phyloP scores from a whole-genome alignment of 1,284 basidiomycete species.

The Sanghuangporus weigelae region DNA sequence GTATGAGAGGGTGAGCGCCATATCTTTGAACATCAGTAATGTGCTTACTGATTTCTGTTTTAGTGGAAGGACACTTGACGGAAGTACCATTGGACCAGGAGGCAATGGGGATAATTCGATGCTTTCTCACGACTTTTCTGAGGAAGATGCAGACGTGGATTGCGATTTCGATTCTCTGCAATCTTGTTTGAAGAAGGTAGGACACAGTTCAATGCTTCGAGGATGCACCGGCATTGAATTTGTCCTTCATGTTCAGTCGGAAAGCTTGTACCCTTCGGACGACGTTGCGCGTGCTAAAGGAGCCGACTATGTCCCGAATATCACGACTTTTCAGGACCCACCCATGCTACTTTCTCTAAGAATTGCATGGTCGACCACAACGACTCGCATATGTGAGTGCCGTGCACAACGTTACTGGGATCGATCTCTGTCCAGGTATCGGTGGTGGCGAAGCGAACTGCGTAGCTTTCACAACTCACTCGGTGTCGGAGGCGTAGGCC shows the following conservation, averaged over 20 bases:
- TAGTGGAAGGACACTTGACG: constrained; percentile 55
- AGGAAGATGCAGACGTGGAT: constrained; percentile 39
- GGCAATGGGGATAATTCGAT: constrained; percentile 52
- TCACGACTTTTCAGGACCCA: constrained; percentile 33
- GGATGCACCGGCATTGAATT: not conserved
- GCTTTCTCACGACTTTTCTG: constrained; percentile 45
- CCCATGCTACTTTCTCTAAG: constrained; percentile 27
- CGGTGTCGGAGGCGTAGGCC: too few species aligned
- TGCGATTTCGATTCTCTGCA: constrained; percentile 57
- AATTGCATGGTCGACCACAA: constrained; percentile 33
- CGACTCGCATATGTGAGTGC: constrained; percentile 30
- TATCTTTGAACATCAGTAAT: not conserved
- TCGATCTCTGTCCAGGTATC: constrained; percentile 27
- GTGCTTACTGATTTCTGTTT: not conserved
- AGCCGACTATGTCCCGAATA: constrained; percentile 26
- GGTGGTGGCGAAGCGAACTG: constrained; percentile 32
- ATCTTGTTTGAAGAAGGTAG: constrained; percentile 41
- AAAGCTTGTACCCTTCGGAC: constrained; percentile 31
- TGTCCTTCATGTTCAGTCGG: constrained; percentile 21
- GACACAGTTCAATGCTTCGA: not conserved
- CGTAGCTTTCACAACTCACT: constrained; percentile 31
- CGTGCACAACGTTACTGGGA: constrained; percentile 24
- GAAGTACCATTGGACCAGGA: constrained; percentile 52
- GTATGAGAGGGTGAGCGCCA: constrained; percentile 38
- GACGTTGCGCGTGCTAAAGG: constrained; percentile 27